Evolutionary conservation across 495 filamentous ascomycete species (phyloP).

Genomic region (Parathielavia appendiculata): DNA sequence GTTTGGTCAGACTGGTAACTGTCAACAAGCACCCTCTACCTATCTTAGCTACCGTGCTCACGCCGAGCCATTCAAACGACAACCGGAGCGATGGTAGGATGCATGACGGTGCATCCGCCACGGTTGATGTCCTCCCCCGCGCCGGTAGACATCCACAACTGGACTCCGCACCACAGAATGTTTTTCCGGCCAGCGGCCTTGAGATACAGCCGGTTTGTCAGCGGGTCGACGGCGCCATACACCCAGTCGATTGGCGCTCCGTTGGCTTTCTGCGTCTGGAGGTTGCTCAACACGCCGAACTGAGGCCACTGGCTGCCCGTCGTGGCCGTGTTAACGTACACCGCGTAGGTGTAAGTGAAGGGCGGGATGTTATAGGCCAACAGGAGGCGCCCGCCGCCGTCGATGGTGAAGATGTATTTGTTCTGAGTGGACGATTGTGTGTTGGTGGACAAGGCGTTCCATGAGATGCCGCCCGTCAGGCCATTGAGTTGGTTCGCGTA

Average conservation of each 20-base stretch:
- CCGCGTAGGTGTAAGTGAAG: background rate
- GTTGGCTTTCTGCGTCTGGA: background rate
- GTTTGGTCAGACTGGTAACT: too few species aligned
- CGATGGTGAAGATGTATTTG: background rate
- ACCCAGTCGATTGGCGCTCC: background rate
- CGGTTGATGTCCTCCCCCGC: slow-evolving; percentile 10
- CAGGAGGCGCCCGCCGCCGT: background rate
- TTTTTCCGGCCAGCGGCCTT: slow-evolving; percentile 10
- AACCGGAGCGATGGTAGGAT: background rate
- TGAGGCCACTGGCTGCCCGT: background rate
- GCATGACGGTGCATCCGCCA: background rate
- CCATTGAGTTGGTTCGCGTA: background rate
- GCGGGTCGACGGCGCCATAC: background rate
- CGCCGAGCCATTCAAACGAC: too few species aligned
- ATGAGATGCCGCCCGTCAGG: background rate
- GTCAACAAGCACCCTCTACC: too few species aligned
- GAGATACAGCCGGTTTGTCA: background rate
- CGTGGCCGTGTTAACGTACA: background rate
- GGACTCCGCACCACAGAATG: slow-evolving; percentile 5
- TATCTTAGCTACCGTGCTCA: too few species aligned
- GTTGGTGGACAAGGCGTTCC: background rate
- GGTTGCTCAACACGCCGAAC: background rate
- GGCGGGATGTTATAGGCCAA: background rate
- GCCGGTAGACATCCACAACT: slow-evolving; percentile 7
- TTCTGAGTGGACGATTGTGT: background rate